phyloP scores from a whole-genome alignment of 768 basidiomycete species.

The Suillus weaverae region DNA sequence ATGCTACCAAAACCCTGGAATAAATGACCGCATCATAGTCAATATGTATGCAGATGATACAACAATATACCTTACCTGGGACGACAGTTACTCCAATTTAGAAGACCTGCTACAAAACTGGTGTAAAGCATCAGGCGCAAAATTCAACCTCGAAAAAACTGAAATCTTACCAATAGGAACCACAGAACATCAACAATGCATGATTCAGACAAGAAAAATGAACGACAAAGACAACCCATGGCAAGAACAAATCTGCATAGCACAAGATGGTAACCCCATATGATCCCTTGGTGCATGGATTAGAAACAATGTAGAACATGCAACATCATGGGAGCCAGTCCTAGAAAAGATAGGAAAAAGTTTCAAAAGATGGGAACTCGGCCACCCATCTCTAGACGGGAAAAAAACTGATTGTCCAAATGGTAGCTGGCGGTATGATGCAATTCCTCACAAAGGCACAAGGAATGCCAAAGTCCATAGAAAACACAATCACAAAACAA shows the following conservation, averaged over 20 bases:
- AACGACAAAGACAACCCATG: background rate
- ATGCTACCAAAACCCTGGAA: background rate
- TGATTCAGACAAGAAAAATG: background rate
- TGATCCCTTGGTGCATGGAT: background rate
- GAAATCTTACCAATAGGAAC: conserved; percentile 17
- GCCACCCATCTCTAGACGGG: background rate
- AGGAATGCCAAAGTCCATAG: conserved; percentile 34
- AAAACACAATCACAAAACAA: conserved; percentile 9
- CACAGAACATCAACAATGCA: background rate
- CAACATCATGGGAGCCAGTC: conserved; percentile 4
- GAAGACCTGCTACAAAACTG: conserved; percentile 8
- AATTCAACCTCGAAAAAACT: conserved; percentile 26
- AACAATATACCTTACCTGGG: conserved; percentile 12
- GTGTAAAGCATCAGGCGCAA: conserved; percentile 13
- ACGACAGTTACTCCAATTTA: conserved; percentile 10
- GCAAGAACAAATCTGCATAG: background rate
- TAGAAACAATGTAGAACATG: background rate
- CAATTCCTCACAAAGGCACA: conserved; percentile 38
- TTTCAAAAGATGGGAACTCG: conserved; percentile 7
- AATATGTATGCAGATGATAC: background rate
- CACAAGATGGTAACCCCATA: background rate
- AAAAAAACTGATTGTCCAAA: conserved; percentile 22
- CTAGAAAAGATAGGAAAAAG: conserved; percentile 8
- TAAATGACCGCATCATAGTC: accelerated
- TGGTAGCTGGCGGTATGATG: conserved; percentile 31